Evolutionary conservation across 495 filamentous ascomycete species (phyloP).

Genomic region (Talaromyces stipitatus): DNA sequence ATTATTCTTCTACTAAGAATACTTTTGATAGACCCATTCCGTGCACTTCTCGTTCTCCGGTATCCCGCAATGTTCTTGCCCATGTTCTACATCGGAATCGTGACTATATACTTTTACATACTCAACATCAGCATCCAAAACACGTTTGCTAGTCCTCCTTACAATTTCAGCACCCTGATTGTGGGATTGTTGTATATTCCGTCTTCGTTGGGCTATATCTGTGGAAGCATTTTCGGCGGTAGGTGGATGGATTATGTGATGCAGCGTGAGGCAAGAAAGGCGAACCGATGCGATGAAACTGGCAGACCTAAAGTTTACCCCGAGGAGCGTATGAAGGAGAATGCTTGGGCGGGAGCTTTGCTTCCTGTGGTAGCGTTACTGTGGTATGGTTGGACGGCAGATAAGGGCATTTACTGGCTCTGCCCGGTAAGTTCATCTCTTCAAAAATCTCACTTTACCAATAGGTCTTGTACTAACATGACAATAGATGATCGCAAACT

Average conservation of each 20-base stretch:
- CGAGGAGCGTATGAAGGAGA: slow-evolving; percentile 10
- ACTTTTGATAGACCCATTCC: slow-evolving; percentile 5
- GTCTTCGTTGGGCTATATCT: slow-evolving; percentile 6
- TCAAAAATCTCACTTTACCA: no score
- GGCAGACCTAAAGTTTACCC: background rate
- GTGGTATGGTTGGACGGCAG: slow-evolving; percentile 10
- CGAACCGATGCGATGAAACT: background rate
- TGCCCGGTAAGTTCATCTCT: slow-evolving; percentile 5
- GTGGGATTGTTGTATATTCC: slow-evolving; percentile 7
- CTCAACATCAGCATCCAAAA: slow-evolving; percentile 8
- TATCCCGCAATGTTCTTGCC: slow-evolving; percentile 4
- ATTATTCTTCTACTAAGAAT: slow-evolving; percentile 26
- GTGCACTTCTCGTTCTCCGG: background rate
- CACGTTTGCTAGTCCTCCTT: slow-evolving; percentile 7
- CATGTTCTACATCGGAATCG: background rate
- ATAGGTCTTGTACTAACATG: slow-evolving; percentile 33
- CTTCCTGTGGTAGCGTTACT: slow-evolving; percentile 3
- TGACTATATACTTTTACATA: background rate
- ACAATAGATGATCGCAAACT: slow-evolving; percentile 51
- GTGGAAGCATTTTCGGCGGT: slow-evolving; percentile 6
- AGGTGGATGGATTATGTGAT: slow-evolving; percentile 9
- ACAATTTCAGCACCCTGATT: slow-evolving; percentile 6
- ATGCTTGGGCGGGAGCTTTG: slow-evolving; percentile 1
- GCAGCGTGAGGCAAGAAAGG: slow-evolving; percentile 1
- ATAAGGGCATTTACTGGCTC: slow-evolving; percentile 7